A percentile compares a stretch with the other conserved stretches of the same genome.
Conservation (phyloP, 805 yeast genomes). For the Metschnikowia picachoensis region DNA sequence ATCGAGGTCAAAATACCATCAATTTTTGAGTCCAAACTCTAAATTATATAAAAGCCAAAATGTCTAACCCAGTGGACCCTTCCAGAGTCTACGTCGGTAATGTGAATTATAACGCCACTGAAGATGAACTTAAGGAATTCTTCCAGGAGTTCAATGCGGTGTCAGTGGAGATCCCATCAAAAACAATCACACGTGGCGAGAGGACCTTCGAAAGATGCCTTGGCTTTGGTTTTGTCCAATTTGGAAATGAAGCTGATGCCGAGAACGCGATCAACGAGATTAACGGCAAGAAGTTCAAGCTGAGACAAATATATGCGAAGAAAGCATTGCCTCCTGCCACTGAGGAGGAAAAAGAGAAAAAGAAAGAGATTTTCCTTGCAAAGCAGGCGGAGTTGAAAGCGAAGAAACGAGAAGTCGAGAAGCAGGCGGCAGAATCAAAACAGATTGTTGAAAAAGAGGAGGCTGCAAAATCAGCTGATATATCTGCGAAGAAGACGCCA, state of each 20-base stretch:
- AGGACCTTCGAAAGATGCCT: slow-evolving; percentile 41
- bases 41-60: not conserved
- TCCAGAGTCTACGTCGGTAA: slow-evolving; percentile 42
- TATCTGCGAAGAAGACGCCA: not conserved
- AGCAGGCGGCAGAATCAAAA: slow-evolving; percentile 1
- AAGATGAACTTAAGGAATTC: slow-evolving; percentile 43
- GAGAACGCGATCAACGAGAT: slow-evolving; percentile 41
- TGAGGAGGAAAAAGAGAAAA: slow-evolving; percentile 40
- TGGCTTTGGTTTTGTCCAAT: slow-evolving; percentile 61
- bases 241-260: slow-evolving; percentile 41
- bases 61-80: slow-evolving; percentile 7
- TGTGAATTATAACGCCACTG: slow-evolving; percentile 40
- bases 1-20: not conserved
- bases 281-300: slow-evolving; percentile 42
- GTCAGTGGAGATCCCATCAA: slow-evolving; percentile 50
- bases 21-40: not conserved
- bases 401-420: slow-evolving; percentile 15
- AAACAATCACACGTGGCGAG: slow-evolving; percentile 32
- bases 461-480: not conserved
- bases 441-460: not conserved
- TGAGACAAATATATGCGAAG: slow-evolving; percentile 47
- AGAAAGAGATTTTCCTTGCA: slow-evolving; percentile 32
- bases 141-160: slow-evolving; percentile 46
- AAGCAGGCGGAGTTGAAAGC: slow-evolving; percentile 19
- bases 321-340: slow-evolving; percentile 51